Evolutionary conservation across 306 rosid species (phyloP), one percentile per base, ranked within the genome.

Genomic region (Quercus parvula): DNA sequence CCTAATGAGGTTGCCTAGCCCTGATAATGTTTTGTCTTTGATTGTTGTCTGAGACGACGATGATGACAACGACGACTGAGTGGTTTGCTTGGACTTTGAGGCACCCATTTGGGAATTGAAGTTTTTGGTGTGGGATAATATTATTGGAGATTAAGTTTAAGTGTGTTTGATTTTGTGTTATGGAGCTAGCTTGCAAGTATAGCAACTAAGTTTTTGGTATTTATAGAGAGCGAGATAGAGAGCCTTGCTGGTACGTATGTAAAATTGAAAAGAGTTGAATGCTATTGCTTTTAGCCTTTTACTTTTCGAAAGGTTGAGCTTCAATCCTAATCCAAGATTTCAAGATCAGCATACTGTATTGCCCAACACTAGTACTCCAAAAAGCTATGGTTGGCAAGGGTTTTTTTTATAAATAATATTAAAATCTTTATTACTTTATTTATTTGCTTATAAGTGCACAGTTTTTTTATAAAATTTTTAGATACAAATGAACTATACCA

Each of bases 1-100:
- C 77, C 84, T 88, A 10, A 95, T 79, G 28, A 92, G 92, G 87
- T 87, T 92, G 22, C 95, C 96, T 2, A 84, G 54, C 0, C 94
- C 88, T 4, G 89, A 72, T 1, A 92, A 79, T 52, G 92, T 75
- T 33, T 66, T 84, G 0, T 73, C 61, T 0, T 74, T 7, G 0
- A 63, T 14, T 12, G 80, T 5, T 28, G 11, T 58, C 11, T 28
- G 56, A 30, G 72, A 27, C 11, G 44, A 38, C 0, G 44, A 38
- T 10, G 46, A 38, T 0, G 44, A 38, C 0, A 9, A 35, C 8
- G 41, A 35, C 0, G 46, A 38, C 46, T 7, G 11, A 7, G 46
- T 38, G 55, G 25, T 70, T 46, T 76, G 19, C 56, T 11, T 25
- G 69, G 31, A 75, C 27, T 57, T 58, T 41, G 52, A 14, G 54